These are phyloP conservation scores for Parachaetomium inaequale DNA, from an alignment of 495 filamentous ascomycete species.

Conservation along the genomic window DNA sequence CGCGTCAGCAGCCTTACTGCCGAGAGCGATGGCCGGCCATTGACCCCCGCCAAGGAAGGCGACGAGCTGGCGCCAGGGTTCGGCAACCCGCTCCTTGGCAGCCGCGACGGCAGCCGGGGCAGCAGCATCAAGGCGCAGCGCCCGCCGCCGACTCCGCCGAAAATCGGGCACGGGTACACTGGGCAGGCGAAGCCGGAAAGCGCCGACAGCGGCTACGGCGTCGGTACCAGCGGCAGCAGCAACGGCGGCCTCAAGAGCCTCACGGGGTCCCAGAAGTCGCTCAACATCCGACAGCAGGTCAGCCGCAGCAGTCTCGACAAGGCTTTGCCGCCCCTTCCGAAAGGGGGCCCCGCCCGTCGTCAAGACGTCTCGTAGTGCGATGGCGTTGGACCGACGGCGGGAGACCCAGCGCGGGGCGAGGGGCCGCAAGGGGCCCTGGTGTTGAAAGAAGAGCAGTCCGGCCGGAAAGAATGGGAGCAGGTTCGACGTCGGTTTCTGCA, in stretches of 20 bases:
- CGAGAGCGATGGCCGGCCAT: conserved; percentile 43
- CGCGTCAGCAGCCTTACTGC: conserved; percentile 36
- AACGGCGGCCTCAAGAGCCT: conserved; percentile 25
- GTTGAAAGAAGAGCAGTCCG: background rate
- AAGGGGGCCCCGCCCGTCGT: conserved; percentile 8
- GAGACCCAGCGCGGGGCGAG: conserved; percentile 25
- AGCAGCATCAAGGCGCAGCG: conserved; percentile 29
- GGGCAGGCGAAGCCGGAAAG: conserved; percentile 36
- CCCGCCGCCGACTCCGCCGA: conserved; percentile 45
- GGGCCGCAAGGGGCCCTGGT: background rate
- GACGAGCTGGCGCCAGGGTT: conserved; percentile 43
- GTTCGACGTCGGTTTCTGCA: conserved; percentile 20
- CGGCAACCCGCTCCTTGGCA: conserved; percentile 37
- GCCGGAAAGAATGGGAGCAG: conserved; percentile 19
- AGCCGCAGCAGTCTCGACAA: conserved; percentile 51
- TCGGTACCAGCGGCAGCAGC: conserved; percentile 15
- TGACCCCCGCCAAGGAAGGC: conserved; percentile 40
- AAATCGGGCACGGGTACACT: conserved; percentile 34
- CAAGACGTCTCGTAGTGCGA: conserved; percentile 26
- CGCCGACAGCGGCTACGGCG: conserved; percentile 39
- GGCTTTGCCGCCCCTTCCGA: conserved; percentile 53
- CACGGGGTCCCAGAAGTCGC: conserved; percentile 31
- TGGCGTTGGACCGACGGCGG: conserved; percentile 8
- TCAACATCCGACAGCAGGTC: conserved; percentile 26
- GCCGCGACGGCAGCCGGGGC: conserved; percentile 35